phyloP scores from a whole-genome alignment of 2,329 filamentous ascomycete genomes.

The Aspergillus sp. region DNA sequence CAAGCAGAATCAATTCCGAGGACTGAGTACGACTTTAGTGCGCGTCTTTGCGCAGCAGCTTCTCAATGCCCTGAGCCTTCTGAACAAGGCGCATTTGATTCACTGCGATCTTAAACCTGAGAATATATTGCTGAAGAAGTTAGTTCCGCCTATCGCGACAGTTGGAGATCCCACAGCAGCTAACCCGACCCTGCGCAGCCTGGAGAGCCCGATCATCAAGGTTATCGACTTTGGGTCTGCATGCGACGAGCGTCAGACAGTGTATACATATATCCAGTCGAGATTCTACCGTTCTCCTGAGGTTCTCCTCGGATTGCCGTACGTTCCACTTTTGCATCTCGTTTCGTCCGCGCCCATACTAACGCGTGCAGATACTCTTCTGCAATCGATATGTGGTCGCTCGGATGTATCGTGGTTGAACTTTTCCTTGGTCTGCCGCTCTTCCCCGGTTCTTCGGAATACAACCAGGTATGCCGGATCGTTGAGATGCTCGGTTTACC shows the following conservation, averaged over 20 bases:
- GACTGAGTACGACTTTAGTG: conserved; percentile 91
- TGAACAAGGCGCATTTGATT: conserved; percentile 94
- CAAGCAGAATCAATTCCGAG: conserved; percentile 98
- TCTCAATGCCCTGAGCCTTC: conserved; percentile 79
- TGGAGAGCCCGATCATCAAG: conserved; percentile 98
- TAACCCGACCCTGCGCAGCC: conserved; percentile 37
- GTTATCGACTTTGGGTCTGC: conserved; percentile 99
- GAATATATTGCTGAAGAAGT: conserved; percentile 95
- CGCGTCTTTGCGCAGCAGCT: conserved; percentile 96
- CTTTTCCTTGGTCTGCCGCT: conserved; percentile 89
- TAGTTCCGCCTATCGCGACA: conserved; percentile 18
- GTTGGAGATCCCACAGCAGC: background rate
- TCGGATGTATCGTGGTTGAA: conserved; percentile 97
- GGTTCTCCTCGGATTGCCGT: conserved; percentile 83
- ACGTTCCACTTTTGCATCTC: conserved; percentile 19
- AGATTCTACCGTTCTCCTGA: conserved; percentile 96
- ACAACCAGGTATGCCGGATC: conserved; percentile 95
- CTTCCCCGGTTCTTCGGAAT: conserved; percentile 96
- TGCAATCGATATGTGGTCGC: conserved; percentile 99
- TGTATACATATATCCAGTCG: conserved; percentile 98
- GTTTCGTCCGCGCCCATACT: conserved; percentile 5
- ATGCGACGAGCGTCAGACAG: conserved; percentile 95
- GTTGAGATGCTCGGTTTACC: conserved; percentile 97
- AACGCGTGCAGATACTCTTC: conserved; percentile 66
- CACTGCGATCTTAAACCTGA: conserved; percentile 98